Evolutionary conservation across 2,329 filamentous ascomycete genomes (phyloP).

Genomic region (Aspergillus felis): DNA sequence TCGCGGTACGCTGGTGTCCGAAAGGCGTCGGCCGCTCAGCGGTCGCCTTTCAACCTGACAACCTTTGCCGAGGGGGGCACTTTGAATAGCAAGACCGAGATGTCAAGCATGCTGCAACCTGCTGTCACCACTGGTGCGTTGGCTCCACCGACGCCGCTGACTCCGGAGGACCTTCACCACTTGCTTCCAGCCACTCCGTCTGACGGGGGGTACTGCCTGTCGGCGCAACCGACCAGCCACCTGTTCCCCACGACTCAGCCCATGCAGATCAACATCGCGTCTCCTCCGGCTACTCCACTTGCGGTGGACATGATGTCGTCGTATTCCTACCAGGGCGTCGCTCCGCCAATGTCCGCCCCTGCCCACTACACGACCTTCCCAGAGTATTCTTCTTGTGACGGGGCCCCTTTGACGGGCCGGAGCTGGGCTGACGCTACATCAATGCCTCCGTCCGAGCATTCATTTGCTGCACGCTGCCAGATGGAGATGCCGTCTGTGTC

Average conservation of each 20-base stretch:
- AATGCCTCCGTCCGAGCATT: conserved; percentile 39
- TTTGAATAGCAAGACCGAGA: conserved; percentile 32
- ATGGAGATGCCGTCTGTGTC: conserved; percentile 36
- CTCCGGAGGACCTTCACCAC: conserved; percentile 40
- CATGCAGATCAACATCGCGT: conserved; percentile 41
- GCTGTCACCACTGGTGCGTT: conserved; percentile 33
- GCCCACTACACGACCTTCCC: conserved; percentile 41
- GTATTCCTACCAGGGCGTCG: conserved; percentile 34
- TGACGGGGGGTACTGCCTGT: conserved; percentile 36
- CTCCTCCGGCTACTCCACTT: conserved; percentile 44
- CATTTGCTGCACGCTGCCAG: conserved; percentile 32
- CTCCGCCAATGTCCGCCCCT: conserved; percentile 41
- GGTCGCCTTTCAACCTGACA: conserved; percentile 45
- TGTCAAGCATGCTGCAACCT: conserved; percentile 30
- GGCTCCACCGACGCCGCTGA: conserved; percentile 43
- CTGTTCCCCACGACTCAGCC: conserved; percentile 38
- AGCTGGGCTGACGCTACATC: conserved; percentile 40
- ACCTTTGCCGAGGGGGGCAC: conserved; percentile 43
- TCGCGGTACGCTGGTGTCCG: conserved; percentile 44
- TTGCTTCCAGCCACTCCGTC: conserved; percentile 39
- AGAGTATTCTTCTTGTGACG: conserved; percentile 38
- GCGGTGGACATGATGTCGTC: conserved; percentile 35
- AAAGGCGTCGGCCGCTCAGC: conserved; percentile 43
- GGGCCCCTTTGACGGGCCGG: conserved; percentile 35
- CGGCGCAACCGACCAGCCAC: conserved; percentile 28